Evolutionary conservation across 352 stramenopile species (phyloP).

Genomic region (Phytophthora pistaciae): DNA sequence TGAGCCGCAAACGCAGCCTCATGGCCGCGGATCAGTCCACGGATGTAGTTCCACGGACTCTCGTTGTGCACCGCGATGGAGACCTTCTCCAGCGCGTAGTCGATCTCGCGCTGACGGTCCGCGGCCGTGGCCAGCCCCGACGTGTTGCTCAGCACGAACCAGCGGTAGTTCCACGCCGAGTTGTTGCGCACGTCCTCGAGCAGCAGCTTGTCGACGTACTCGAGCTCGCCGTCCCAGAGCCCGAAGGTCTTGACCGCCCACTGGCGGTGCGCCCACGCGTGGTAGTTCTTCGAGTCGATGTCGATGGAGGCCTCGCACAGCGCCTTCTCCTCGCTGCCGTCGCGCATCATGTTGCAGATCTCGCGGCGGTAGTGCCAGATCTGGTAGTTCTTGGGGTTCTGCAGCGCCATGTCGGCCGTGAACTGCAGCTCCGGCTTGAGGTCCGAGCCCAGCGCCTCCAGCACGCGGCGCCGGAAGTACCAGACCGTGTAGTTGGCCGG

Average conservation of each 20-base stretch:
- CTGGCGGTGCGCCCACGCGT: constrained; percentile 98
- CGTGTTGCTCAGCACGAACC: constrained; percentile 83
- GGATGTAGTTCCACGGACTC: constrained; percentile 93
- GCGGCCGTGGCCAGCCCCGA: constrained; percentile 36
- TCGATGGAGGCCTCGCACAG: constrained; percentile 94
- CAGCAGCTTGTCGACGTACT: constrained; percentile 92
- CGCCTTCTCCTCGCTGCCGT: constrained; percentile 90
- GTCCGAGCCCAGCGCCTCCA: constrained; percentile 84
- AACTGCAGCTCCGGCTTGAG: constrained; percentile 76
- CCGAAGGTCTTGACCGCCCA: constrained; percentile 92
- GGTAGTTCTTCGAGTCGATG: constrained; percentile 99
- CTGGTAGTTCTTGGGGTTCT: constrained; percentile 99
- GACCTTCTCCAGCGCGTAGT: constrained; percentile 81
- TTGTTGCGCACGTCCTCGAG: constrained; percentile 97
- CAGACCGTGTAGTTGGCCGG: constrained; percentile 99
- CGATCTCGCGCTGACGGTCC: constrained; percentile 69
- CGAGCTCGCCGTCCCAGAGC: constrained; percentile 95
- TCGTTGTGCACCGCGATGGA: constrained; percentile 87
- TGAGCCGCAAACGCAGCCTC: constrained; percentile 49
- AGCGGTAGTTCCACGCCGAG: constrained; percentile 93
- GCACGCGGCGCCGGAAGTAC: constrained; percentile 93
- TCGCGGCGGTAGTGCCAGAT: constrained; percentile 98
- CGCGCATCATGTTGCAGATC: constrained; percentile 87
- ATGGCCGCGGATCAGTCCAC: constrained; percentile 68
- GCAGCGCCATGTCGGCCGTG: constrained; percentile 88